Conservation (phyloP, 2,329 filamentous ascomycete genomes). For the Massarina eburnea region DNA sequence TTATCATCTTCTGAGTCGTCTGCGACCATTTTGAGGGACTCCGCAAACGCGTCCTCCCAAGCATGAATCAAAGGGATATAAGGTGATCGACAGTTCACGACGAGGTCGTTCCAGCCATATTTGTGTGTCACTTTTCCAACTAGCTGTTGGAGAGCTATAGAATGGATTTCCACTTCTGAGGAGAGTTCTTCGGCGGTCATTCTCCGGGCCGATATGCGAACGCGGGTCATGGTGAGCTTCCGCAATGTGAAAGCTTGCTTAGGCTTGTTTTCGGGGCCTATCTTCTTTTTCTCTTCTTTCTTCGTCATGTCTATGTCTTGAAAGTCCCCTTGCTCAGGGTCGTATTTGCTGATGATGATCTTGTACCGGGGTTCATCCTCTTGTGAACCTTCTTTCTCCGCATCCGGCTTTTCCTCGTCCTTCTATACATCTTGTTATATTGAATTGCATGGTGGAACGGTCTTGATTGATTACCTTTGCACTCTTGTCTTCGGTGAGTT, state of each 20-base stretch:
- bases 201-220: background rate
- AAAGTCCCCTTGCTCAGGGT: constrained; percentile 1
- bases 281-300: constrained; percentile 4
- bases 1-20: constrained; percentile 2
- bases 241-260: constrained; percentile 4
- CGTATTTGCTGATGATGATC: constrained; percentile 5
- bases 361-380: constrained; percentile 1
- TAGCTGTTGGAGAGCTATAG: constrained; percentile 1
- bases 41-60: constrained; percentile 2
- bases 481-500: too few relatives aligned
- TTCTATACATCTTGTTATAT: too few relatives aligned
- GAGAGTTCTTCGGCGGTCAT: background rate
- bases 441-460: too few relatives aligned
- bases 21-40: background rate
- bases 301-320: background rate
- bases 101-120: background rate
- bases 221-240: constrained; percentile 1
- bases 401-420: background rate
- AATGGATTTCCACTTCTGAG: constrained; percentile 3
- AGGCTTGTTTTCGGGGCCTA: constrained; percentile 3
- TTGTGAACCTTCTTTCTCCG: background rate
- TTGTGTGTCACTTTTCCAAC: constrained; percentile 3
- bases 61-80: constrained; percentile 2
- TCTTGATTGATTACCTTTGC: too few relatives aligned
- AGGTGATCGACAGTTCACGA: background rate